Evolutionary conservation across 306 rosid genomes (phyloP).

Genomic region (Herpetospermum pedunculosum): DNA sequence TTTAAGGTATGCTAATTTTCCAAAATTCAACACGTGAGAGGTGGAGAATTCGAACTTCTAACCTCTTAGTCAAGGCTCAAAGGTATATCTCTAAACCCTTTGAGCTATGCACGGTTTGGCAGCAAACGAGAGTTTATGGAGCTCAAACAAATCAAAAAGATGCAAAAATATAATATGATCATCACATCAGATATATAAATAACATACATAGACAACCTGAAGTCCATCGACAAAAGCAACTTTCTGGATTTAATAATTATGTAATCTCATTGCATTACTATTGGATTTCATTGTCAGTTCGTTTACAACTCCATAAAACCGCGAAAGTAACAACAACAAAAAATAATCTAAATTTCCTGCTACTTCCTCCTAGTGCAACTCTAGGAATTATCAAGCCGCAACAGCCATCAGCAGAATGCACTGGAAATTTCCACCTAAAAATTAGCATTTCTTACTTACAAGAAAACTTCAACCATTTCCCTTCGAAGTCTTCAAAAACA

Average conservation of each 20-base stretch:
- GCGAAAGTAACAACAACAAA: too few species aligned
- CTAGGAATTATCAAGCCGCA: background rate
- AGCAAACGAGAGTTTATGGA: too few species aligned
- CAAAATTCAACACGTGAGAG: too few species aligned
- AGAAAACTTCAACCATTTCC: background rate
- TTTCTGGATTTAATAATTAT: background rate
- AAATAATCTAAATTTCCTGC: background rate
- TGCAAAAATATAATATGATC: background rate
- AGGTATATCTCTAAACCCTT: too few species aligned
- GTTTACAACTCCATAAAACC: conserved; percentile 3
- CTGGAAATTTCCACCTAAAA: background rate
- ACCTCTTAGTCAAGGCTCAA: too few species aligned
- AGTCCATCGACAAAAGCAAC: background rate
- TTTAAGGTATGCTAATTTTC: background rate
- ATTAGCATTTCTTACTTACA: conserved; percentile 7
- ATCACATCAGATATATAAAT: background rate
- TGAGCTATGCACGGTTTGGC: too few species aligned
- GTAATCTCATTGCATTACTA: conserved; percentile 1
- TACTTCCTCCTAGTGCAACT: background rate
- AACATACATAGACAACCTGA: background rate
- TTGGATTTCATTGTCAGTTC: background rate
- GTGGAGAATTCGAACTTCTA: too few species aligned
- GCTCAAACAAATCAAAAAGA: too few species aligned
- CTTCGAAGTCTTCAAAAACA: background rate
- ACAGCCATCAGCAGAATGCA: background rate